These are phyloP conservation scores for Thelephora terrestris DNA, from an alignment of 1,284 basidiomycete species.

Conservation along the genomic window DNA sequence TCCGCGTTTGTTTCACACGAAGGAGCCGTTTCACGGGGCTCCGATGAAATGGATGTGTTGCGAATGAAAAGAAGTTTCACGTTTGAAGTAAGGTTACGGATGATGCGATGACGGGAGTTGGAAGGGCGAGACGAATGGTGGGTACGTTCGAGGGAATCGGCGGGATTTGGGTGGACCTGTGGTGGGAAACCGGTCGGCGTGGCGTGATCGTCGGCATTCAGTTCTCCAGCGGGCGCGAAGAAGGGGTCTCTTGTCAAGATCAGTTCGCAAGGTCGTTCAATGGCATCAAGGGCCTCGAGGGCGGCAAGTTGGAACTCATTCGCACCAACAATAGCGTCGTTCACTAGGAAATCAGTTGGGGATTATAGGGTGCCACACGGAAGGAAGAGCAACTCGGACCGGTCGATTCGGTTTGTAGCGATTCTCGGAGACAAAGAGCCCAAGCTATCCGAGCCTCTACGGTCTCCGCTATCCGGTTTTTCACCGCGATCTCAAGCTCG, in stretches of 20 bases:
- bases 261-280: conserved; percentile 42
- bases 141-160: conserved; percentile 16
- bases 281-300: conserved; percentile 41
- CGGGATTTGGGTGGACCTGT: conserved; percentile 4
- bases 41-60: conserved; percentile 14
- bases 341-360: conserved; percentile 13
- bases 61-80: conserved; percentile 37
- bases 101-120: conserved; percentile 18
- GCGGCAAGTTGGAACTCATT: conserved; percentile 40
- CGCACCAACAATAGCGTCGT: not conserved
- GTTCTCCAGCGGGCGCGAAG: conserved; percentile 1
- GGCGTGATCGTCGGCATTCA: conserved; percentile 7
- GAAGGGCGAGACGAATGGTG: conserved; percentile 27
- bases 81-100: not conserved
- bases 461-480: conserved; percentile 43
- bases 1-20: conserved; percentile 8
- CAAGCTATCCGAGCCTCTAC: conserved; percentile 56
- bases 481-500: conserved; percentile 52
- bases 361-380: conserved; percentile 6
- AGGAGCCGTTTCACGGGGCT: too few species aligned
- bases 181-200: conserved; percentile 1
- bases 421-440: conserved; percentile 49
- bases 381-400: conserved; percentile 7
- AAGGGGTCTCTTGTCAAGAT: conserved; percentile 34
- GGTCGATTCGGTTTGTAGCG: conserved; percentile 27